Conservation (phyloP, 2,329 filamentous ascomycete species). For the Ophiobolus disseminans region DNA sequence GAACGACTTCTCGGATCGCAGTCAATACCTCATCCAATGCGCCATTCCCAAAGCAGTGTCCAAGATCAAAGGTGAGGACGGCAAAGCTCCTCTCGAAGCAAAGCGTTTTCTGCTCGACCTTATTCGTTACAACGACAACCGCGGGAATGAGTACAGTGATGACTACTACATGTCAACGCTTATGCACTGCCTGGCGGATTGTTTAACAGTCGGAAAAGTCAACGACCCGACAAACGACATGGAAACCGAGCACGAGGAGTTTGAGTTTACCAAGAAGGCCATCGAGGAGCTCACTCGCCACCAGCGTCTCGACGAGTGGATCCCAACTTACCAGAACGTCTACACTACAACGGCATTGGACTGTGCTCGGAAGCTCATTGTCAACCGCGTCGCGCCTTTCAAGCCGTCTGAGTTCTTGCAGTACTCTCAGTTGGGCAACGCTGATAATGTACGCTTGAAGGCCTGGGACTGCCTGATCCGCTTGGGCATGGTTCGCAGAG, state of each 20-base stretch:
- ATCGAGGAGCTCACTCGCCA: constrained; percentile 69
- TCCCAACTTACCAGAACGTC: constrained; percentile 69
- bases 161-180: constrained; percentile 85
- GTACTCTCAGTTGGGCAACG: constrained; percentile 66
- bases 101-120: constrained; percentile 88
- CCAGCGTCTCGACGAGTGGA: constrained; percentile 71
- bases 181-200: constrained; percentile 68
- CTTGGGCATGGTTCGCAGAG: constrained; percentile 59
- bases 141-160: constrained; percentile 87
- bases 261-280: constrained; percentile 62
- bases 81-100: constrained; percentile 78
- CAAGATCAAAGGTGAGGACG: constrained; percentile 74
- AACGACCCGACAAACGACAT: constrained; percentile 50
- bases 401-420: constrained; percentile 66
- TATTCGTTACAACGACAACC: constrained; percentile 92
- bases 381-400: constrained; percentile 60
- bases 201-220: constrained; percentile 50
- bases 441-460: constrained; percentile 65
- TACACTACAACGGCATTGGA: constrained; percentile 67
- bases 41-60: constrained; percentile 84
- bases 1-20: constrained; percentile 90
- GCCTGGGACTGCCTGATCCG: constrained; percentile 66
- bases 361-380: constrained; percentile 64
- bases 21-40: constrained; percentile 82
- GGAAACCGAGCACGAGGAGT: constrained; percentile 60